Evolutionary conservation across 805 yeast genomes (phyloP), one percentile per base, ranked within the genome.

Genomic region (Kluyveromyces aestuarii): DNA sequence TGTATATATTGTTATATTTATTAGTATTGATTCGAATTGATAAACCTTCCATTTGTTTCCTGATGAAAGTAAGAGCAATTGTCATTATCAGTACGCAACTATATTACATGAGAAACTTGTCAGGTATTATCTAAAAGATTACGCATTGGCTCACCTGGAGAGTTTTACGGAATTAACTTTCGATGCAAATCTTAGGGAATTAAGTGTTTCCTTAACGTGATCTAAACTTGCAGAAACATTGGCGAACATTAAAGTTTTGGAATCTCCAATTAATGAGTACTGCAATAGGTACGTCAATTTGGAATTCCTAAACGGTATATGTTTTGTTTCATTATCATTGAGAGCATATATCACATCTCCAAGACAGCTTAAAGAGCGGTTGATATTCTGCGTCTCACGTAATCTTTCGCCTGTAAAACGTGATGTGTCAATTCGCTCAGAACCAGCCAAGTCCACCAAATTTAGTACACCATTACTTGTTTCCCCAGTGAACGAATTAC

Each of bases 221-320:
- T 66, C 66, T 10, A 62, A 62, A 45, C 76, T 68, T 2, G 96
- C 89, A 1, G 96, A 84, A 0, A 90, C 74, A 57, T 88, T 90
- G 14, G 89, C 96, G 72, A 91, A 84, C 96, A 91, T 89, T 50
- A 91, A 71, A 0, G 96, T 88, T 65, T 91, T 93, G 2, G 96
- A 86, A 48, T 79, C 76, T 0, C 96, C 96, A 7, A 84, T 81
- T 25, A 91, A 71, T 14, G 96, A 88, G 60, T 86, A 81, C 58
- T 89, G 93, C 50, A 91, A 70, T 13, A 90, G 69, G 61, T 87
- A 87, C 0, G 99, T 91, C 60, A 91, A 75, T 62, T 93, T 93
- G 8, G 96, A 88, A 66, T 93, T 97, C 61, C 99, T 72, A 68
- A 88, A 93, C 0, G 99, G 99, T 17, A 93, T 78, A 63, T 93